A percentile compares a stretch with the other conserved stretches of the same genome.
Evolutionary conservation across 2,329 filamentous ascomycete genomes (phyloP).

Genomic region (Zymoseptoria brevis): DNA sequence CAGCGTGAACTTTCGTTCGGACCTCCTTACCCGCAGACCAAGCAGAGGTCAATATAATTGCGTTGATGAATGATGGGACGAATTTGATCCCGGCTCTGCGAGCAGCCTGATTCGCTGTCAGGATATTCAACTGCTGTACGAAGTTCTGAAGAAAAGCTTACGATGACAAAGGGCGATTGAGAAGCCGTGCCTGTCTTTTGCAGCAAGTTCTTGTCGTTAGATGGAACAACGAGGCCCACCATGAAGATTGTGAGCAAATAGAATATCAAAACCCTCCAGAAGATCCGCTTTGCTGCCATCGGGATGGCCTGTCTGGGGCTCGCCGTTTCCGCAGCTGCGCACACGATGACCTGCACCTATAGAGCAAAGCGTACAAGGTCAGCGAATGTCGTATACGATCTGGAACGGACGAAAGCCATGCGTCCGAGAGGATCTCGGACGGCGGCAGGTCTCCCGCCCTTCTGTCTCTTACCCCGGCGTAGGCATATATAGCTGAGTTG

Average conservation of each 20-base stretch:
- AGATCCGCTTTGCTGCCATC: conserved; percentile 25
- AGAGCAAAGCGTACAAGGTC: too few relatives aligned
- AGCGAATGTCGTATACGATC: too few relatives aligned
- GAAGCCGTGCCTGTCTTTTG: conserved; percentile 25
- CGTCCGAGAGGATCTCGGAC: not conserved
- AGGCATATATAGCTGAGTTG: conserved; percentile 33
- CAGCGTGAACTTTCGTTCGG: not conserved
- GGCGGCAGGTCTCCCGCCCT: not conserved
- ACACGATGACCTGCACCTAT: not conserved
- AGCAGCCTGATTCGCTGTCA: conserved; percentile 35
- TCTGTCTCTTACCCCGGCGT: conserved; percentile 49
- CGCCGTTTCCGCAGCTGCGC: conserved; percentile 15
- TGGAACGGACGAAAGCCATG: too few relatives aligned
- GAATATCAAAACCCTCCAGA: conserved; percentile 28
- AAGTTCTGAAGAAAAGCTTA: not conserved
- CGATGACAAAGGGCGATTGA: conserved; percentile 55
- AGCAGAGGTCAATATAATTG: conserved; percentile 54
- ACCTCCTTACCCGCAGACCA: conserved; percentile 40
- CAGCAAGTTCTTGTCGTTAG: conserved; percentile 23
- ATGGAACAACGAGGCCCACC: conserved; percentile 26
- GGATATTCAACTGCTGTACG: not conserved
- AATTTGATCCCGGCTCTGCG: conserved; percentile 51
- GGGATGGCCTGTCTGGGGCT: conserved; percentile 41
- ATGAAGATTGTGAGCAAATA: conserved; percentile 24
- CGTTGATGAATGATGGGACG: conserved; percentile 59